A percentile compares a stretch with the other conserved stretches of the same genome.
Evolutionary conservation across 2,329 filamentous ascomycete species (phyloP).

Genomic region (Lomentospora prolificans): DNA sequence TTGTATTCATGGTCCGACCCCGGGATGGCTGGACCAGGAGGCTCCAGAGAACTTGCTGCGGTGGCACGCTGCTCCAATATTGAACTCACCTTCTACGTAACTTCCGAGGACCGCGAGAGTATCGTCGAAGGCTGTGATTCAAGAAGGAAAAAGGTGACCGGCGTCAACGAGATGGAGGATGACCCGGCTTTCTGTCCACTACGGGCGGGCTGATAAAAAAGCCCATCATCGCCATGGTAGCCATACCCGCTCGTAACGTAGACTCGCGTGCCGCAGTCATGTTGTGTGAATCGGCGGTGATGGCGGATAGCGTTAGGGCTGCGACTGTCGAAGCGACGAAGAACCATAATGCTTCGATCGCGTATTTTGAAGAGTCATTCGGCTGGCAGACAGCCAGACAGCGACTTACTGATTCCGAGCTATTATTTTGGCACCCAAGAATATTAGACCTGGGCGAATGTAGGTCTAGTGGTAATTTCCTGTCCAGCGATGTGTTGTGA

Average conservation of each 20-base stretch:
- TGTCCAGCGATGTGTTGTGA: no score
- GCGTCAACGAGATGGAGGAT: background rate
- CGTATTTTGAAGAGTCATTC: background rate
- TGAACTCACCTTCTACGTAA: background rate
- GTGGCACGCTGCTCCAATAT: background rate
- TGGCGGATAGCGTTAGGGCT: background rate
- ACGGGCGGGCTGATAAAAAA: background rate
- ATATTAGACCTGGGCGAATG: no score
- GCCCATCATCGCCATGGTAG: background rate
- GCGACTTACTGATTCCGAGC: no score
- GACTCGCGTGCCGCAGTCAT: background rate
- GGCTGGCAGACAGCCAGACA: background rate
- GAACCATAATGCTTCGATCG: background rate
- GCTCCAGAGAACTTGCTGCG: constrained; percentile 15
- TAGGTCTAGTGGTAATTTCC: no score
- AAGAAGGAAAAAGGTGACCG: background rate
- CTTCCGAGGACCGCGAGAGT: background rate
- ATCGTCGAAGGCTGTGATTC: background rate
- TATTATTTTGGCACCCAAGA: no score
- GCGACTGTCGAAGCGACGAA: background rate
- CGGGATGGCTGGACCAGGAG: constrained; percentile 33
- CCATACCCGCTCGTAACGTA: background rate
- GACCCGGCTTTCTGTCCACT: background rate
- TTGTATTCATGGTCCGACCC: constrained; percentile 33
- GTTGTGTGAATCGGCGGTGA: background rate